These are phyloP conservation scores for Hibiscus syriacus DNA, from an alignment of 345 rosid genomes.

Conservation along the genomic window DNA sequence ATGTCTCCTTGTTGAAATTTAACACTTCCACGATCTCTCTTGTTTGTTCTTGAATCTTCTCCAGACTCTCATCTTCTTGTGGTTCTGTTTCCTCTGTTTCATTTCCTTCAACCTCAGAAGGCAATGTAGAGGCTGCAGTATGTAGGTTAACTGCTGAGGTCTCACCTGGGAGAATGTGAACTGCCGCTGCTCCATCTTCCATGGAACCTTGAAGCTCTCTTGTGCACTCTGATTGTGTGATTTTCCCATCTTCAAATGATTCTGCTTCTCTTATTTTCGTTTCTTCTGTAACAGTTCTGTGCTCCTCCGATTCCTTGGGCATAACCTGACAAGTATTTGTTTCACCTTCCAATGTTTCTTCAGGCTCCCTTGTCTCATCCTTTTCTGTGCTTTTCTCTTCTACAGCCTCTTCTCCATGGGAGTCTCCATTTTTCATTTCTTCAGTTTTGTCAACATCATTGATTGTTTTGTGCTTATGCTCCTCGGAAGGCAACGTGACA, in stretches of 20 bases:
- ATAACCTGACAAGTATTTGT: not conserved
- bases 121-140: conserved; percentile 20
- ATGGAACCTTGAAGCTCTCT: not conserved
- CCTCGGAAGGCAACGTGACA: not conserved
- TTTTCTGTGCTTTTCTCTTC: not conserved
- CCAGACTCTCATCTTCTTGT: not conserved
- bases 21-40: conserved; percentile 1
- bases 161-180: conserved; percentile 14
- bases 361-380: not conserved
- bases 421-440: not conserved
- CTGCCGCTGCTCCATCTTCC: conserved; percentile 14
- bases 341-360: not conserved
- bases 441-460: not conserved
- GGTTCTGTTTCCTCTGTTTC: conserved; percentile 6
- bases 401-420: not conserved
- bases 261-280: conserved; percentile 1
- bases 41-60: conserved; percentile 7
- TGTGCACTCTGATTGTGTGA: not conserved
- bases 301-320: not conserved
- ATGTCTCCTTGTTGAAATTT: conserved; percentile 13
- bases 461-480: not conserved
- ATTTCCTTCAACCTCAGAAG: conserved; percentile 5
- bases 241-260: not conserved
- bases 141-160: conserved; percentile 17
- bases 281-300: not conserved